Evolutionary conservation across 305 asterid species (phyloP).

Genomic region (Fraxinus ornus): DNA sequence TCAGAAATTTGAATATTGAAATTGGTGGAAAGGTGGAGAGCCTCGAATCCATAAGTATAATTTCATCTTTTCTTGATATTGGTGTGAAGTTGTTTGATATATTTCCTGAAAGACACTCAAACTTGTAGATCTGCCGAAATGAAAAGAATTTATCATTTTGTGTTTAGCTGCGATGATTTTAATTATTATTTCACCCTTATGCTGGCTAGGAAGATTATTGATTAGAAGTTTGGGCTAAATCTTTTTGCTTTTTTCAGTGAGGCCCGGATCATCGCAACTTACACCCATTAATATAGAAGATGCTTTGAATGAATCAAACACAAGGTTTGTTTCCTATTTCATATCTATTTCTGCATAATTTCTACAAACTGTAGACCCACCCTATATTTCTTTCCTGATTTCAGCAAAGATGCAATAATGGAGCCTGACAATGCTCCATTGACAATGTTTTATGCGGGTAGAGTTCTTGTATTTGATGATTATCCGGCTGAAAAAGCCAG

Average conservation of each 20-base stretch:
- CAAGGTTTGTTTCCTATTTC: slow-evolving; percentile 28
- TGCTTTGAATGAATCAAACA: slow-evolving; percentile 14
- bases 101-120: not conserved
- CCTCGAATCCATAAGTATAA: slow-evolving; percentile 43
- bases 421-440: slow-evolving; percentile 35
- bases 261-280: slow-evolving; percentile 41
- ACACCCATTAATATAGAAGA: slow-evolving; percentile 13
- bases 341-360: no score
- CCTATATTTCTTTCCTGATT: not conserved
- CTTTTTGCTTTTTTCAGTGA: slow-evolving; percentile 40
- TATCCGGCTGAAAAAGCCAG: slow-evolving; percentile 39
- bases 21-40: slow-evolving; percentile 44
- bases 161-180: not conserved
- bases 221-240: not conserved
- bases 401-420: slow-evolving; percentile 29
- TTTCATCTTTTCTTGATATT: not conserved
- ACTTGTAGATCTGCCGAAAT: not conserved
- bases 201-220: not conserved
- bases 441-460: slow-evolving; percentile 44
- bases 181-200: not conserved
- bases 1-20: slow-evolving; percentile 58
- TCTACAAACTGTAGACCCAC: not conserved
- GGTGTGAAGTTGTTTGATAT: not conserved
- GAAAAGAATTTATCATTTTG: not conserved
- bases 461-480: slow-evolving; percentile 42